Evolutionary conservation across 1,284 basidiomycete species (phyloP).

Genomic region (Macrocystidia cucumis): DNA sequence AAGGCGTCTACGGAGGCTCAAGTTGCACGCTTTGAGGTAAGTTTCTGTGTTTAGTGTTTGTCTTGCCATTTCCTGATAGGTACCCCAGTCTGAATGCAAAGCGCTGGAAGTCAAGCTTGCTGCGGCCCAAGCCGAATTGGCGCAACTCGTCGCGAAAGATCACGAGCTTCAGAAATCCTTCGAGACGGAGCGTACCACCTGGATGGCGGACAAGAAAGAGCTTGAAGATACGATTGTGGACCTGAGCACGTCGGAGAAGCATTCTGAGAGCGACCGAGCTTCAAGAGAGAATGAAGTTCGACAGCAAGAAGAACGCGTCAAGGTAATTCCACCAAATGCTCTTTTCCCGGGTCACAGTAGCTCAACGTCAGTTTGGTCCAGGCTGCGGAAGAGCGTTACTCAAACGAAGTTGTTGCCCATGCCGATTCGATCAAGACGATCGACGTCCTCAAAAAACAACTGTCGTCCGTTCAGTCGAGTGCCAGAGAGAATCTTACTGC

Average conservation of each 20-base stretch:
- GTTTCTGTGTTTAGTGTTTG: slow-evolving; percentile 13
- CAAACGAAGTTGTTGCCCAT: slow-evolving; percentile 75
- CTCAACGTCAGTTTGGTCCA: slow-evolving; percentile 17
- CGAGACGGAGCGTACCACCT: slow-evolving; percentile 58
- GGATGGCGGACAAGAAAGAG: slow-evolving; percentile 72
- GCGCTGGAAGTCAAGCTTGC: slow-evolving; percentile 58
- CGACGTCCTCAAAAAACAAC: slow-evolving; percentile 56
- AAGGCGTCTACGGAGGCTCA: slow-evolving; percentile 61
- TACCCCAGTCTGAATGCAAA: slow-evolving; percentile 61
- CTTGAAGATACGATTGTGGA: slow-evolving; percentile 75
- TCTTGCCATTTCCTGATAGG: no score
- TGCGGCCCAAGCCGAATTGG: slow-evolving; percentile 49
- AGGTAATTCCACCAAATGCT: no score
- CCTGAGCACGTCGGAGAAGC: slow-evolving; percentile 61
- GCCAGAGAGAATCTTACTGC: slow-evolving; percentile 50
- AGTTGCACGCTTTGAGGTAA: slow-evolving; percentile 59
- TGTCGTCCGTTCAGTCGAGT: slow-evolving; percentile 40
- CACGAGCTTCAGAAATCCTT: slow-evolving; percentile 56
- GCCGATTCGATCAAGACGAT: slow-evolving; percentile 75
- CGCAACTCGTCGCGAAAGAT: slow-evolving; percentile 40
- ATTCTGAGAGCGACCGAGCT: slow-evolving; percentile 53
- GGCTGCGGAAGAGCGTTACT: slow-evolving; percentile 78
- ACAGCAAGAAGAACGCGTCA: slow-evolving; percentile 62
- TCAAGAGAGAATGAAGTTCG: slow-evolving; percentile 59
- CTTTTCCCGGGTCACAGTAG: background rate